Conservation (phyloP, 176 grass and related monocot genomes). For the Raddia guianensis region DNA sequence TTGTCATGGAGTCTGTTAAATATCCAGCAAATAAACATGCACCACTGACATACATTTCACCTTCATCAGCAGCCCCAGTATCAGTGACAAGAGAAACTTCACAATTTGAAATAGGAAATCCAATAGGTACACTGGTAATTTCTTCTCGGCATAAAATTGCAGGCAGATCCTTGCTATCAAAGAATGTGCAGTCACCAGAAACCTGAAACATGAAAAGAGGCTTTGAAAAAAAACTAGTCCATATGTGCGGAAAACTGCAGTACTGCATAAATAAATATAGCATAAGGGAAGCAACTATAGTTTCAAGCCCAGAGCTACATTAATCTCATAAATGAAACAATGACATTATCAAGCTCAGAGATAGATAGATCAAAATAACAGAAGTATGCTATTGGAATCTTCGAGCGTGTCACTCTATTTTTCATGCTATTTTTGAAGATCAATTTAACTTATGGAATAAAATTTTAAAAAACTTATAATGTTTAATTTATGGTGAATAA, state of each 20-base stretch:
- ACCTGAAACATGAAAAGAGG: constrained; percentile 57
- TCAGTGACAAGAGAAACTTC: constrained; percentile 52
- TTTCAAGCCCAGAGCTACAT: not conserved
- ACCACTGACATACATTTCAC: constrained; percentile 82
- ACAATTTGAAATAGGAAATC: constrained; percentile 85
- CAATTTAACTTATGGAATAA: constrained; percentile 1
- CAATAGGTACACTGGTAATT: constrained; percentile 77
- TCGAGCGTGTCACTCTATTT: not conserved
- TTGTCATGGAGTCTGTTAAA: constrained; percentile 38
- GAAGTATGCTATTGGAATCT: not conserved
- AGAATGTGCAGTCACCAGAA: constrained; percentile 91
- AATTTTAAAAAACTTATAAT: not conserved
- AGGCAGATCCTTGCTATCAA: constrained; percentile 78
- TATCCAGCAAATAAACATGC: constrained; percentile 85
- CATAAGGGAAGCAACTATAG: not conserved
- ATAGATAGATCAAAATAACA: not conserved
- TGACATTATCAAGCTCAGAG: not conserved
- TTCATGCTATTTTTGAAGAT: not conserved
- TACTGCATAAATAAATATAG: constrained; percentile 7
- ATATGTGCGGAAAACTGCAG: not conserved
- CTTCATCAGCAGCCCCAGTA: constrained; percentile 44
- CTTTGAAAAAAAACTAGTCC: constrained; percentile 15
- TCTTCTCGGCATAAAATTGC: constrained; percentile 56
- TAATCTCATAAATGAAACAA: not conserved
- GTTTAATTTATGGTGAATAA: not conserved